These are phyloP conservation scores for Wickerhamomyces xylosicus DNA, from an alignment of 805 yeast genomes.

Conservation along the genomic window DNA sequence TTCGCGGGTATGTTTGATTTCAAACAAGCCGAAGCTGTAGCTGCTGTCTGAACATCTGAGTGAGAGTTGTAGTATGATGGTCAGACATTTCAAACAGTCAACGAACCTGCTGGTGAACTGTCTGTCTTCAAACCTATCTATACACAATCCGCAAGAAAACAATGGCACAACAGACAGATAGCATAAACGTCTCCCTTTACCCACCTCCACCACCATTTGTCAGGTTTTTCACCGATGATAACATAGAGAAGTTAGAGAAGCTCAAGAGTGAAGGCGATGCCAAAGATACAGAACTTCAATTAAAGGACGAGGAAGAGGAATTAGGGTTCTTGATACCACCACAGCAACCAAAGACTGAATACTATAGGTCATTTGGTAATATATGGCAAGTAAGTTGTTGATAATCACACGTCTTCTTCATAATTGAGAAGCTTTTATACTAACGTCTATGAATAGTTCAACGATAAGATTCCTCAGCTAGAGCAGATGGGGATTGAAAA, in stretches of 20 bases:
- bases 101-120: too few relatives aligned
- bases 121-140: too few relatives aligned
- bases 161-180: constrained; percentile 12
- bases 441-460: constrained; percentile 11
- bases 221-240: constrained; percentile 62
- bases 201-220: constrained; percentile 92
- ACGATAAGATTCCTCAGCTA: constrained; percentile 68
- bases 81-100: too few relatives aligned
- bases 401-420: too few relatives aligned
- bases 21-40: too few relatives aligned
- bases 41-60: too few relatives aligned
- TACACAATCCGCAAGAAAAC: too few relatives aligned
- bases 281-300: constrained; percentile 22
- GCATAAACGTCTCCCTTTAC: constrained; percentile 54
- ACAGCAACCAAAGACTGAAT: constrained; percentile 43
- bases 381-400: constrained; percentile 64
- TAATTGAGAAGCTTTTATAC: background rate
- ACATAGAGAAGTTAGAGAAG: constrained; percentile 33
- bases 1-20: too few relatives aligned
- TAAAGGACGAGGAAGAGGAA: constrained; percentile 30
- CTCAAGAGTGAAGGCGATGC: constrained; percentile 9
- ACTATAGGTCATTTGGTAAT: constrained; percentile 82
- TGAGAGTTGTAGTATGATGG: too few relatives aligned
- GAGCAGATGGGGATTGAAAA: constrained; percentile 71
- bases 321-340: constrained; percentile 60